Conservation (phyloP, 106 monocot genomes). For the Vanilla planifolia region DNA sequence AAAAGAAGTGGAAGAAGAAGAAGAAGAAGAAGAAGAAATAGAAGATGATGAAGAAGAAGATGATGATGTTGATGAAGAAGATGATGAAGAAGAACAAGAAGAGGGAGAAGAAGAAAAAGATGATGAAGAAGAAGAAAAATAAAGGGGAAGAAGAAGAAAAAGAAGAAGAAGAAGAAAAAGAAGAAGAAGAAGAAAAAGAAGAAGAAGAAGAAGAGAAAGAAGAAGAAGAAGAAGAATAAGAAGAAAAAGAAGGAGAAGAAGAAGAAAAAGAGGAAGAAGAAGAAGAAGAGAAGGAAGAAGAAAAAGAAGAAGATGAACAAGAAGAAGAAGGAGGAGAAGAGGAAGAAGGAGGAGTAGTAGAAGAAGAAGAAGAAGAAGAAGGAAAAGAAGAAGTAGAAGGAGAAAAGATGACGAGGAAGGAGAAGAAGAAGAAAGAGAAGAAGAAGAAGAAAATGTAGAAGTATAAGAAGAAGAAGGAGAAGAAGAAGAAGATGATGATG, state of each 20-base stretch:
- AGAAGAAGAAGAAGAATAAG: neutral
- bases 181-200: neutral
- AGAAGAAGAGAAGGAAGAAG: neutral
- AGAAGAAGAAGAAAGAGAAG: too few relatives aligned
- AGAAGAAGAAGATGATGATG: neutral
- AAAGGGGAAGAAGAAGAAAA: neutral
- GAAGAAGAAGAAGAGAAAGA: neutral
- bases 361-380: neutral
- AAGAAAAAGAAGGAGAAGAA: neutral
- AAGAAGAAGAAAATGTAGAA: too few relatives aligned
- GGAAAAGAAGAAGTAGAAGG: neutral
- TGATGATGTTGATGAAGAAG: too few relatives aligned
- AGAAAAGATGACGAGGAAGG: too few relatives aligned
- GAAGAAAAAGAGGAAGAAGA: neutral
- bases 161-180: neutral
- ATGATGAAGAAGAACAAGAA: too few relatives aligned
- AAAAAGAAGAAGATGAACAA: neutral
- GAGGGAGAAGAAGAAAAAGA: too few relatives aligned
- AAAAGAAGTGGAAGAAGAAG: neutral
- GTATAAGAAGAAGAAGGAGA: too few relatives aligned
- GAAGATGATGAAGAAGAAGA: too few relatives aligned
- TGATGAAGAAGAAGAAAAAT: too few relatives aligned
- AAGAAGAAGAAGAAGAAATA: neutral
- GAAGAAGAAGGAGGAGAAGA: neutral
- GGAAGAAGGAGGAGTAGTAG: too few relatives aligned